Base-by-base conservation (phyloP, 2,329 filamentous ascomycete species). In the Nigrospora osmanthi region DNA sequence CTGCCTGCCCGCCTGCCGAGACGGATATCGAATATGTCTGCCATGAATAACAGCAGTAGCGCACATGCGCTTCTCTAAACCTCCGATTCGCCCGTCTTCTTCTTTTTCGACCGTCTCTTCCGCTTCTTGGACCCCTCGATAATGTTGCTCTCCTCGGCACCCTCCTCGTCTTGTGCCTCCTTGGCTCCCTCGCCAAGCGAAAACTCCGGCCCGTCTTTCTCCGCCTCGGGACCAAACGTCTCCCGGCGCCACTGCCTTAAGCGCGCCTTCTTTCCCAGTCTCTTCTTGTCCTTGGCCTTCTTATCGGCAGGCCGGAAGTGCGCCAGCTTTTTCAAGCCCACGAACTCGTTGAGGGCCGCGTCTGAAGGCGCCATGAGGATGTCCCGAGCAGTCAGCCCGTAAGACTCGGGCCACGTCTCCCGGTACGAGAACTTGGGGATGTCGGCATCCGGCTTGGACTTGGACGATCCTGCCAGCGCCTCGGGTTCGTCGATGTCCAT, bases 321-420 rank as follows among this genome's bases (percentile, higher is more conserved):
- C 5, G 91, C 90, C 48, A 96, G 78, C 70, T 96, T 97, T 76
- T 98, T 98, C 58, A 98, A 71, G 7, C 93, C 91, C 6, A 85
- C 91, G 59, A 85, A 98, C 52, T 90, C 76, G 65, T 98, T 98
- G 52, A 98, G 79, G 44, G 84, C 81, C 39, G 80, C 72, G 68
- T 98, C 93, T 38, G 85, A 85, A 1, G 90, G 88, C 53, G 95
- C 89, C 61, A 84, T 76, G 32, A 98, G 78, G 55, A 98, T 97
- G 65, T 98, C 93, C 49, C 83, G 80, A 1, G 90, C 75, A 0
- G 88, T 95, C 58, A 98, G 81, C 47, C 93, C 93, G 61, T 95
- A 98, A 12, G 85, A 81, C 45, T 85, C 84, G 1, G 93, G 91
- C 1, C 88, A 94, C 2, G 91, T 95, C 61, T 96, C 90, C 58